These are phyloP conservation scores for Fusarium sp. DNA, from an alignment of 2,329 filamentous ascomycete genomes.

Conservation along the genomic window DNA sequence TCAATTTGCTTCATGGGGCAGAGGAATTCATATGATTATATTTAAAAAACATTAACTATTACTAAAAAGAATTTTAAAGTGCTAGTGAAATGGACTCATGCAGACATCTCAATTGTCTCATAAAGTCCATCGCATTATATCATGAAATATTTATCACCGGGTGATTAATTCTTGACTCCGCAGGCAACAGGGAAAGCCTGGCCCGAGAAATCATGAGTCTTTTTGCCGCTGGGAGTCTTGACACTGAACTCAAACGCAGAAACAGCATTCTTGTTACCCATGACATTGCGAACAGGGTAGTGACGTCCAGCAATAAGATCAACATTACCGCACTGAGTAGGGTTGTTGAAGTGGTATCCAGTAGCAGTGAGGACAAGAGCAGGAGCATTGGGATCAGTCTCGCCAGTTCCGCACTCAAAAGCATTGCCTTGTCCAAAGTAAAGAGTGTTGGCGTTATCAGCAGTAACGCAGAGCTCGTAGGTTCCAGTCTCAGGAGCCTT, in stretches of 20 bases:
- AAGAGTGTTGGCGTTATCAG: constrained; percentile 42
- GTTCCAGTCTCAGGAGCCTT: constrained; percentile 24
- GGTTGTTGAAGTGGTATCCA: constrained; percentile 23
- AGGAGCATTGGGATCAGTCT: constrained; percentile 19
- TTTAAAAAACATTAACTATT: not conserved
- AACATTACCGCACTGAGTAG: constrained; percentile 30
- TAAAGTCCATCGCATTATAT: not conserved
- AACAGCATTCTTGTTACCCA: constrained; percentile 30
- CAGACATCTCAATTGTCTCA: not conserved
- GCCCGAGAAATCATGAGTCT: not conserved
- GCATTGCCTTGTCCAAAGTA: constrained; percentile 41
- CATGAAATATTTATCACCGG: not conserved
- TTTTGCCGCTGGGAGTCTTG: not conserved
- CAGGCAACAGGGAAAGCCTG: constrained; percentile 6
- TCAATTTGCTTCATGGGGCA: accelerated
- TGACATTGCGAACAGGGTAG: constrained; percentile 42
- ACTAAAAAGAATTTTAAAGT: not conserved
- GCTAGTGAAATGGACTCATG: not conserved
- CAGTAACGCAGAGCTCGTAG: constrained; percentile 39
- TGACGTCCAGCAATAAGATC: constrained; percentile 24
- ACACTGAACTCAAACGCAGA: not conserved
- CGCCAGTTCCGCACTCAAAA: constrained; percentile 28
- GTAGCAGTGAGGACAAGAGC: constrained; percentile 16
- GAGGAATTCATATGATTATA: not conserved
- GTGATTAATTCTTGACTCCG: not conserved